These are phyloP conservation scores for Begonia masoniana DNA, from an alignment of 306 rosid genomes.

Conservation along the genomic window DNA sequence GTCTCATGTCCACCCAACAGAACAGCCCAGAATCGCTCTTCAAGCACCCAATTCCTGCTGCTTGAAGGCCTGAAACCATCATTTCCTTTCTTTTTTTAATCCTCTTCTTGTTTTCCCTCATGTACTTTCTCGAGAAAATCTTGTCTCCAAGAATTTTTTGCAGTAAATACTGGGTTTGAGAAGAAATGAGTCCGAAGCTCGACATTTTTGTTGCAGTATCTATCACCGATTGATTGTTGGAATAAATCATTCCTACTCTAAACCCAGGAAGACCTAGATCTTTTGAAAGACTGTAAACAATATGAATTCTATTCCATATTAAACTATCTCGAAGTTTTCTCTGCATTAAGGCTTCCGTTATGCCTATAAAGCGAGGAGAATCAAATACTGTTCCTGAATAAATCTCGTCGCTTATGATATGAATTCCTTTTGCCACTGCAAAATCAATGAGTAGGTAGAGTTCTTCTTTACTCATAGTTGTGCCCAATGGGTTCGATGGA, in stretches of 20 bases:
- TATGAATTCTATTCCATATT: slow-evolving; percentile 29
- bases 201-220: slow-evolving; percentile 81
- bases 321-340: not conserved
- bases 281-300: slow-evolving; percentile 66
- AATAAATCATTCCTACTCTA: slow-evolving; percentile 74
- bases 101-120: slow-evolving; percentile 30
- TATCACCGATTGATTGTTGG: slow-evolving; percentile 31
- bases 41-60: slow-evolving; percentile 43
- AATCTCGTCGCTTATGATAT: slow-evolving; percentile 72
- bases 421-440: slow-evolving; percentile 28
- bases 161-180: slow-evolving; percentile 60
- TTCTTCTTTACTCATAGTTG: slow-evolving; percentile 37
- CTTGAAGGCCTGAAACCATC: slow-evolving; percentile 33
- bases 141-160: slow-evolving; percentile 36
- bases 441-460: slow-evolving; percentile 40
- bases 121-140: slow-evolving; percentile 29
- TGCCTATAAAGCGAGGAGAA: slow-evolving; percentile 37
- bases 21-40: slow-evolving; percentile 68
- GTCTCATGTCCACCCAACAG: slow-evolving; percentile 87
- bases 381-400: slow-evolving; percentile 61
- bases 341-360: slow-evolving; percentile 23
- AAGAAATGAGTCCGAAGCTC: slow-evolving; percentile 73
- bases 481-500: slow-evolving; percentile 85
- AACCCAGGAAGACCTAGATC: slow-evolving; percentile 70
- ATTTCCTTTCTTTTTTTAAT: slow-evolving; percentile 30